Evolutionary conservation across 2,329 filamentous ascomycete species (phyloP), one percentile per base, ranked within the genome.

Genomic region (Colletotrichum abscissum): DNA sequence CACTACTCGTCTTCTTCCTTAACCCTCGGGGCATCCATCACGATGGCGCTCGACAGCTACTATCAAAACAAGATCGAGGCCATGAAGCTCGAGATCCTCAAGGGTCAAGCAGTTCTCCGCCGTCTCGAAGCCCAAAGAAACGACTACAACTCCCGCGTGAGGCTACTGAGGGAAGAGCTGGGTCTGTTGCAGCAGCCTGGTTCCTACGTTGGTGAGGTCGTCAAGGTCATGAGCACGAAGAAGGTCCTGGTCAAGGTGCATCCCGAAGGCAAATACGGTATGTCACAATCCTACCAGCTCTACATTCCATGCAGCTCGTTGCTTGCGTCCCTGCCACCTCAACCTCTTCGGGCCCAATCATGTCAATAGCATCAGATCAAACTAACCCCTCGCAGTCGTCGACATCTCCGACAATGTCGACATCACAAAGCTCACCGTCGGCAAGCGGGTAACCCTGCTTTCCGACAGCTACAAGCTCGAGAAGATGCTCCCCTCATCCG

Each of bases 1-100:
- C 11, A 46, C 22, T 28, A 28, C 59, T 38, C 14, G 30, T 46
- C 59, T 72, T 24, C 46, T 77, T 76, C 70, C 77, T 11, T 60
- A 54, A 54, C 52, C 54, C 60, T 60, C 57, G 65, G 64, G 62
- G 69, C 69, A 69, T 69, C 76, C 80, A 83, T 84, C 90, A 92
- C 82, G 83, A 99, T 99, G 97, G 95, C 96, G 91, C 94, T 99
- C 87, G 97, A 98, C 86, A 97, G 94, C 86, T 99, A 98, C 88
- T 99, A 97, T 86, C 94, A 97, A 87, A 98, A 98, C 90, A 99
- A 99, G 90, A 98, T 98, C 87, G 97, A 99, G 94, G 92, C 94
- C 84, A 98, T 98, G 94, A 98, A 98, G 93, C 95, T 99, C 84
- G 96, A 99, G 91, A 99, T 99, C 83, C 96, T 99, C 84, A 96